A percentile compares a stretch with the other conserved stretches of the same genome.
Conservation (phyloP, 2,329 filamentous ascomycete species). For the Plectosphaerella plurivora region DNA sequence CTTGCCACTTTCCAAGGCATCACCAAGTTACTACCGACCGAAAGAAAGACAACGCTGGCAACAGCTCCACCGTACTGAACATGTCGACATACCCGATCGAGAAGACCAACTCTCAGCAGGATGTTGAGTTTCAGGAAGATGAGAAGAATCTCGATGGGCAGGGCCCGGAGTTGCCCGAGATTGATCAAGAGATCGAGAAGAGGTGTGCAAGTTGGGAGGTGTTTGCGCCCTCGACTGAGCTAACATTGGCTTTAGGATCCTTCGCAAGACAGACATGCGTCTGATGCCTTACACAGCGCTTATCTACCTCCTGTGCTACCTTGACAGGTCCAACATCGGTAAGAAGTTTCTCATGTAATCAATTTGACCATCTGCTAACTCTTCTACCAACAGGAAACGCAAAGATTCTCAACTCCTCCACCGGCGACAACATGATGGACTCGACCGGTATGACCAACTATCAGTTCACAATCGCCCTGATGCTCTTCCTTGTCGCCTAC, state of each 20-base stretch:
- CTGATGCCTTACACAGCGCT: conserved; percentile 59
- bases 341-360: conserved; percentile 19
- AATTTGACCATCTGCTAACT: neutral
- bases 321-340: conserved; percentile 64
- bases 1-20: no score
- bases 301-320: conserved; percentile 62
- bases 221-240: neutral
- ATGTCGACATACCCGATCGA: neutral
- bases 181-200: neutral
- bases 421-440: conserved; percentile 56
- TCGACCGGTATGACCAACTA: conserved; percentile 57
- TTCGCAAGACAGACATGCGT: conserved; percentile 57
- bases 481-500: conserved; percentile 52
- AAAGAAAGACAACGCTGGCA: no score
- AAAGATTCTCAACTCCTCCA: conserved; percentile 58
- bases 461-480: conserved; percentile 56
- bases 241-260: conserved; percentile 15
- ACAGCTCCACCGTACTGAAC: neutral
- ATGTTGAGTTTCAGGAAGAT: neutral
- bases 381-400: conserved; percentile 43
- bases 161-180: neutral
- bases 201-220: neutral
- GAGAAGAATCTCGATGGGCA: neutral
- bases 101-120: neutral
- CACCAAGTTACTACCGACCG: no score